Percentiles rank a stretch among this genome's conserved stretches.
phyloP scores from a whole-genome alignment of 257 asterid species.

The Cinchona pubescens region DNA sequence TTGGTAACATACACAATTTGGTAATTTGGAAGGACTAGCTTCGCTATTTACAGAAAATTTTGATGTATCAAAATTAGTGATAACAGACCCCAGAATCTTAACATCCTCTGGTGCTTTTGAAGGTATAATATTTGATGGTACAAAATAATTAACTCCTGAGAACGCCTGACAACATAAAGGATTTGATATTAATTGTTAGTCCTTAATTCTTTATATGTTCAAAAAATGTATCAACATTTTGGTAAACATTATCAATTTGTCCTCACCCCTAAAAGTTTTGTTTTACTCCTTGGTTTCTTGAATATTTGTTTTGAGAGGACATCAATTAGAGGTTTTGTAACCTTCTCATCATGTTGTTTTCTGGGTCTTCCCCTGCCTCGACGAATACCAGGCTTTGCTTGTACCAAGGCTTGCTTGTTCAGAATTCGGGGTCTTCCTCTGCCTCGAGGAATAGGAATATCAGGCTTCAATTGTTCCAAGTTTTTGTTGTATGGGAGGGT shows the following conservation, averaged over 20 bases:
- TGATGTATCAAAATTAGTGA: neutral
- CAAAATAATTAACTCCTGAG: neutral
- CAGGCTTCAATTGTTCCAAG: neutral
- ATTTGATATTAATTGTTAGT: neutral
- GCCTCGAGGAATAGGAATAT: neutral
- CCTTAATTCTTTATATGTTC: too few species aligned
- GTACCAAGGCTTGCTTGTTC: neutral
- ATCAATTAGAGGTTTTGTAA: neutral
- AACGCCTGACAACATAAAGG: neutral
- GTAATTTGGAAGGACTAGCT: neutral
- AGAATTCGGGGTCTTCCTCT: neutral
- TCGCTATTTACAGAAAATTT: neutral
- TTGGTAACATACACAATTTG: neutral
- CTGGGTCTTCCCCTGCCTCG: slow-evolving; percentile 5
- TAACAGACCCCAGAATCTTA: too few species aligned
- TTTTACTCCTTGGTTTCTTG: slow-evolving; percentile 5
- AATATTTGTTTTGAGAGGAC: neutral
- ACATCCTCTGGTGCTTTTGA: too few species aligned
- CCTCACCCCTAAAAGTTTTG: neutral
- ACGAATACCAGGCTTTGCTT: neutral
- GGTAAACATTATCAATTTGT: too few species aligned
- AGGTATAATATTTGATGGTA: neutral
- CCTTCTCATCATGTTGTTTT: neutral
- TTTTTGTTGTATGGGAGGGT: neutral
- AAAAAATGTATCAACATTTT: too few species aligned